Base-by-base conservation (phyloP, 306 rosid genomes). In the Lathyrus sativus region DNA sequence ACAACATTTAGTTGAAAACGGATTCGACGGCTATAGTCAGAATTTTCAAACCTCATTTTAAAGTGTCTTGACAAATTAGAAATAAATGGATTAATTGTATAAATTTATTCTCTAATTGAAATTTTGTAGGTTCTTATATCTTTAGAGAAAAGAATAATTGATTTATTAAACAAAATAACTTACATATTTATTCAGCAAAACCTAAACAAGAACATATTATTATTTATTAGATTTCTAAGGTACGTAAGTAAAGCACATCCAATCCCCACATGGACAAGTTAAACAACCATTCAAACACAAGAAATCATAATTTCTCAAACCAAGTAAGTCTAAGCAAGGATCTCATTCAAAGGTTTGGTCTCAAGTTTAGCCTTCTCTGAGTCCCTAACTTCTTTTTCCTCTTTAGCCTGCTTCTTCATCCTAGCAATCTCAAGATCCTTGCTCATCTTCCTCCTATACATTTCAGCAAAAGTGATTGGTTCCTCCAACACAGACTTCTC, bases 371-470 rank as follows among this genome's bases (percentile, higher is more conserved):
- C 5, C 24, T 60, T 70, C 19, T 74, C 54, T 15, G 62, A 63
- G 11, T 78, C 54, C 29, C 50, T 76, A 33, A 19, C 7, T n/a
- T 78, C 71, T 48, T 80, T 59, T 39, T 80, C 90, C 69, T 80
- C 90, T 69, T 85, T 89, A 18, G 89, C 87, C 7, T 72, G 44
- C 69, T 90, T 90, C 78, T 90, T 90, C 7, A 85, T 79, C 82
- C 76, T 75, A 4, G 88, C 91, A 5, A 80, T 61, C 65, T 90
- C 96, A 79, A 90, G 43, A 28, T 90, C 95, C 54, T 65, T 85
- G 73, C 83, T 78, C 95, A 90, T 90, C 65, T 90, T 90, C 76
- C 78, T 84, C 73, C 71, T 78, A 65, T 90, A 90, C 96, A 90
- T 87, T 75, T 90, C 95, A 3, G 88, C 24, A 46, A 84, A 90